phyloP scores from a whole-genome alignment of 352 stramenopile species.

The Phytophthora syringae region DNA sequence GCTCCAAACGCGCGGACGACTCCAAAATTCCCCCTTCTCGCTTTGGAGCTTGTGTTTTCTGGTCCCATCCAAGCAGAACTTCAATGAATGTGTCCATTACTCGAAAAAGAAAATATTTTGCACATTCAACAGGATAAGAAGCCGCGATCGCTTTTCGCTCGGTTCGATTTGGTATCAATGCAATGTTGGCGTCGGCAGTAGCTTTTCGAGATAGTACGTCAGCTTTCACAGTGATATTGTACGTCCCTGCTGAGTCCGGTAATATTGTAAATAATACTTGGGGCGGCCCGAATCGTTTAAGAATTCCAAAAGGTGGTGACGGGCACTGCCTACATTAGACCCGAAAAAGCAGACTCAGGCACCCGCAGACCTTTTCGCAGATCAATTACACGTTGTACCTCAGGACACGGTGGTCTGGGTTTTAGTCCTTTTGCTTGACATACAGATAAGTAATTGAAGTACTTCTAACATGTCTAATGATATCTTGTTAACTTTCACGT shows the following conservation, averaged over 20 bases:
- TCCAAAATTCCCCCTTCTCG: conserved; percentile 24
- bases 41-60: not conserved
- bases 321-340: conserved; percentile 20
- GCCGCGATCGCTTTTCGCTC: conserved; percentile 3
- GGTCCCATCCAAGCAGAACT: conserved; percentile 8
- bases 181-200: not conserved
- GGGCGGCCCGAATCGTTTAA: conserved; percentile 21
- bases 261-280: conserved; percentile 39
- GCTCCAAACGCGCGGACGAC: conserved; percentile 24
- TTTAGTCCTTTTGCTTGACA: not conserved
- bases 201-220: not conserved
- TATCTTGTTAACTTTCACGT: too few relatives aligned
- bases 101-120: conserved; percentile 1
- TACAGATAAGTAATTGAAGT: not conserved
- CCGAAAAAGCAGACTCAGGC: conserved; percentile 19
- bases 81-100: conserved; percentile 6
- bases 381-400: conserved; percentile 15
- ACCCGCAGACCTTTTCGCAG: conserved; percentile 17
- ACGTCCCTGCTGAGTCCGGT: conserved; percentile 18
- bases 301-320: conserved; percentile 21
- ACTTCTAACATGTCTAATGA: too few relatives aligned
- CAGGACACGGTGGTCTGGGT: not conserved
- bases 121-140: conserved; percentile 1
- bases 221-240: conserved; percentile 5
- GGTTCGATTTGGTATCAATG: conserved; percentile 2